phyloP scores from a whole-genome alignment of 73 alveolate species.

The Paramecium bursaria region DNA sequence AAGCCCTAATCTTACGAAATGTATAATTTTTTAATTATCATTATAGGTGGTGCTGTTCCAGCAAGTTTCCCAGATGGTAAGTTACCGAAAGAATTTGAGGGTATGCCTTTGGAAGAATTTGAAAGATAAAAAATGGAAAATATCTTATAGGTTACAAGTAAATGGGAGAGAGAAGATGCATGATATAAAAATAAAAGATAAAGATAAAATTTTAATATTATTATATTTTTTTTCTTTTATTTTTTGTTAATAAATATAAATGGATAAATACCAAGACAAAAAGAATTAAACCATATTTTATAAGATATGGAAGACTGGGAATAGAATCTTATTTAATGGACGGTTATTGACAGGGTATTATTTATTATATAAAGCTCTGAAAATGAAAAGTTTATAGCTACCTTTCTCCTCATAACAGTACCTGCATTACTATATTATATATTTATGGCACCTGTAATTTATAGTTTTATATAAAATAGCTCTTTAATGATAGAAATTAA shows the following conservation, averaged over 20 bases:
- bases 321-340: slow-evolving; percentile 58
- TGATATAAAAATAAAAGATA: background rate
- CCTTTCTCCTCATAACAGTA: slow-evolving; percentile 44
- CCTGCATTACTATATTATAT: slow-evolving; percentile 61
- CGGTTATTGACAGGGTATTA: slow-evolving; percentile 59
- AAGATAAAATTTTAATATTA: background rate
- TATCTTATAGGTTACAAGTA: slow-evolving; percentile 25
- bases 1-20: slow-evolving; percentile 70
- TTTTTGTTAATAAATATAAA: background rate
- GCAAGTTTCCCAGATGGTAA: slow-evolving; percentile 48
- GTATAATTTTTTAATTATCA: slow-evolving; percentile 7
- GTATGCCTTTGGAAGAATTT: slow-evolving; percentile 7
- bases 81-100: slow-evolving; percentile 19
- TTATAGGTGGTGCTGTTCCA: slow-evolving; percentile 12
- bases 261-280: slow-evolving; percentile 34
- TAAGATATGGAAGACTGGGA: slow-evolving; percentile 64
- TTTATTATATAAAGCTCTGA: slow-evolving; percentile 57
- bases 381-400: slow-evolving; percentile 66
- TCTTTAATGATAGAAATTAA: slow-evolving; percentile 9
- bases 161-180: slow-evolving; percentile 61
- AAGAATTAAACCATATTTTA: slow-evolving; percentile 36
- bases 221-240: background rate
- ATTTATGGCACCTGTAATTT: slow-evolving; percentile 61
- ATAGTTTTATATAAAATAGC: background rate
- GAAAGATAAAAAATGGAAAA: slow-evolving; percentile 51